Base-by-base conservation (phyloP, 768 basidiomycete genomes). In the Solioccasus polychromus region DNA sequence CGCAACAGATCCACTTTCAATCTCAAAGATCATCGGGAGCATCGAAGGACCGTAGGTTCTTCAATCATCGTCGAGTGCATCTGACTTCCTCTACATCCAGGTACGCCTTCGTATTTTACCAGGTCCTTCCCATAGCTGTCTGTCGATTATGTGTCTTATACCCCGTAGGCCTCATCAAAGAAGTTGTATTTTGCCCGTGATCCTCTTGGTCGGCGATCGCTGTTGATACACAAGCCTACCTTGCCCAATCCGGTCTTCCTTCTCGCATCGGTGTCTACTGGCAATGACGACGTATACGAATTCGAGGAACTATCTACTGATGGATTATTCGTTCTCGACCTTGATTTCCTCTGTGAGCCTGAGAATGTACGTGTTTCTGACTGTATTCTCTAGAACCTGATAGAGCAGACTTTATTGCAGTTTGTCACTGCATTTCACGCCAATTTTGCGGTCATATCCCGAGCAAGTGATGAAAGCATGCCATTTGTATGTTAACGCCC, bases 121-220 rank as follows among this genome's bases (percentile, higher is more conserved):
- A 87, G 57, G 90, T 87, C 60, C 41, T 79, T 44, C 25, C n/a
- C 29, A 31, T 30, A 15, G 15, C 25, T 18, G 17, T 12, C 20
- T 23, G 22, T 39, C 44, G 18, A 14, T 25, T 15, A 14, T 34
- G 19, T 31, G 7, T 31, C 44, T 53, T 23, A 48, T 17, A 20
- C n/a, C 6, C 17, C 39, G 42, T 52, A 84, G 83, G 65, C 61
- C 41, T 32, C 51, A 35, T 68, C 73, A 8, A 61, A 68, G 24
- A 73, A 63, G 25, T 55, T 95, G 8, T 88, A 79, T 66, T 92
- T 85, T 57, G 85, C 76, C 14, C 75, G 90, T 42, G 92, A 95
- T 64, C 89, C 90, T 3, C 76, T 93, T 3, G 92, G 92, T 7
- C 77, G 92, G 29, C 77, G 92, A 37, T 93, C 92, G n/a, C 73